Conservation (phyloP, 192 early-diverging fungal genomes). For the Backusella morwellensis region DNA sequence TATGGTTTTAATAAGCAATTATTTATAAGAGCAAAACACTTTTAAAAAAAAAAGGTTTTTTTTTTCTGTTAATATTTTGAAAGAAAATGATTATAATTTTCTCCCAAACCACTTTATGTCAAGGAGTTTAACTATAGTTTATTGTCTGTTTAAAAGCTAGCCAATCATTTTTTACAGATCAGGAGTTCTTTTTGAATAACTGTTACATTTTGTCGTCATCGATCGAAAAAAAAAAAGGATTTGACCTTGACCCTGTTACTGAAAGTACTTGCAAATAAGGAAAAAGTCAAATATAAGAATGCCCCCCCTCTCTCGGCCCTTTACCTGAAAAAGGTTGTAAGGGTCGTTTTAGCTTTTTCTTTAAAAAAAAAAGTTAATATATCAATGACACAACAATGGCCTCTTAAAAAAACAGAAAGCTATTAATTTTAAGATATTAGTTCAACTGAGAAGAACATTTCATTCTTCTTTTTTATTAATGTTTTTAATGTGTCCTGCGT, state of each 20-base stretch:
- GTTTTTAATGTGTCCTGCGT: too few relatives aligned
- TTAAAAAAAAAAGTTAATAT: neutral
- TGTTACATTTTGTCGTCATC: neutral
- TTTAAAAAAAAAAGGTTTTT: neutral
- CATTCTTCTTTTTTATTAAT: too few relatives aligned
- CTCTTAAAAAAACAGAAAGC: neutral
- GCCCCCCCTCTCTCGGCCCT: neutral
- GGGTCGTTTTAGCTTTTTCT: neutral
- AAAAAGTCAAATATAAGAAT: neutral
- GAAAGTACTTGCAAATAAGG: neutral
- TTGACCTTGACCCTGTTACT: neutral
- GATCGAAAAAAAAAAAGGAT: neutral
- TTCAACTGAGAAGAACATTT: too few relatives aligned
- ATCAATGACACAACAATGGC: neutral
- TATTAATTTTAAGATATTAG: too few relatives aligned
- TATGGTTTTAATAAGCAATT: too few relatives aligned
- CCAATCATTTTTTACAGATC: slow-evolving; percentile 3
- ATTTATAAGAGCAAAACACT: neutral
- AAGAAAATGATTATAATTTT: neutral
- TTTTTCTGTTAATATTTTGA: neutral
- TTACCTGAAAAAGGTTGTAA: neutral
- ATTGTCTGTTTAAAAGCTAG: neutral
- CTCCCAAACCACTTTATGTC: neutral
- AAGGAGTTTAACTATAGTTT: neutral
- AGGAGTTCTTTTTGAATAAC: neutral